These are phyloP conservation scores for Protomyces arabidopsidicola DNA, from an alignment of 1,139 yeast genomes.

Conservation along the genomic window DNA sequence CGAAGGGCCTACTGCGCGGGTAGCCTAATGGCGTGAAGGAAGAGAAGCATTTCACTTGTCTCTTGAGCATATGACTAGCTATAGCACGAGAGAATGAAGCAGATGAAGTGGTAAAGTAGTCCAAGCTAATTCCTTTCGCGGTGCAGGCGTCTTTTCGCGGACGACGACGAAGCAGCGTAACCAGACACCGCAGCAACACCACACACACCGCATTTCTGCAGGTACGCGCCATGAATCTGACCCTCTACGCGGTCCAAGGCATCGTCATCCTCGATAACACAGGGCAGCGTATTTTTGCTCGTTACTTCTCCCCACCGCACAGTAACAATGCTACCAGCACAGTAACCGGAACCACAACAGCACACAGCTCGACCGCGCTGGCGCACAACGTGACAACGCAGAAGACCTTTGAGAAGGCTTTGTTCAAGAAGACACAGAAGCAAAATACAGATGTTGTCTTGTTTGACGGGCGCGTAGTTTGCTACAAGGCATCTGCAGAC, in stretches of 20 bases:
- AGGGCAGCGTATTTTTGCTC: slow-evolving; percentile 76
- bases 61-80: background rate
- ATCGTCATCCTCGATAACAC: slow-evolving; percentile 73
- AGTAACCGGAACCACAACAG: slow-evolving; percentile 30
- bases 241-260: slow-evolving; percentile 37
- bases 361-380: slow-evolving; percentile 35
- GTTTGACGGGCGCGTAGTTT: slow-evolving; percentile 70
- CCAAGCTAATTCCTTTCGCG: background rate
- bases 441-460: slow-evolving; percentile 75
- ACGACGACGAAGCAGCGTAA: background rate
- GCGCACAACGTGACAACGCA: slow-evolving; percentile 42
- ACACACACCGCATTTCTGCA: background rate
- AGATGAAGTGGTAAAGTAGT: too few species aligned
- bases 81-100: background rate
- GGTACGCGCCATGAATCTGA: slow-evolving; percentile 42
- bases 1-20: background rate
- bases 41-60: background rate
- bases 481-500: slow-evolving; percentile 78
- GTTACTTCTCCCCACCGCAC: slow-evolving; percentile 72
- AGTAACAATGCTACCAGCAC: slow-evolving; percentile 9
- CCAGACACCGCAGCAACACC: background rate
- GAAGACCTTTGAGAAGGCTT: slow-evolving; percentile 72
- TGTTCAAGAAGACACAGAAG: slow-evolving; percentile 71
- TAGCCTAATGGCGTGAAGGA: background rate
- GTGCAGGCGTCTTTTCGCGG: background rate